Evolutionary conservation across 2,329 filamentous ascomycete species (phyloP).

Genomic region (Zarea fungicola): DNA sequence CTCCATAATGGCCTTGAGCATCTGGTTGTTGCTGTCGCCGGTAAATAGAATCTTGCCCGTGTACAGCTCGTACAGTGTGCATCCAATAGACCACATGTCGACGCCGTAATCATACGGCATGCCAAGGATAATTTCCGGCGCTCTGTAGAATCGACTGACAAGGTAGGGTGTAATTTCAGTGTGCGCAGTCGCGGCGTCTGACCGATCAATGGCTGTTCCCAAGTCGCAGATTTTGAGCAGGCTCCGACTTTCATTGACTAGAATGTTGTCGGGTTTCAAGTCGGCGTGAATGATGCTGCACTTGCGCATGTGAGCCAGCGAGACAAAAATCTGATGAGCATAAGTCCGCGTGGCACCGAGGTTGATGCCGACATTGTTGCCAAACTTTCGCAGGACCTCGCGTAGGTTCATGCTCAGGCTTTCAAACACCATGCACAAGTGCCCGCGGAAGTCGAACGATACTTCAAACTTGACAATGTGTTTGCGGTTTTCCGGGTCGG

Average conservation of each 20-base stretch:
- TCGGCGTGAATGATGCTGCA: constrained; percentile 94
- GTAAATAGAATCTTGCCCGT: constrained; percentile 97
- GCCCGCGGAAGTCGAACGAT: constrained; percentile 88
- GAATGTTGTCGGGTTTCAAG: constrained; percentile 94
- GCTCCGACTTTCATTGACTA: constrained; percentile 80
- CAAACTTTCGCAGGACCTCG: constrained; percentile 92
- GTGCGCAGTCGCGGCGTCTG: constrained; percentile 64
- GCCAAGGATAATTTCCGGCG: constrained; percentile 95
- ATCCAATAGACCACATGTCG: constrained; percentile 97
- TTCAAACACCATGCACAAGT: constrained; percentile 96
- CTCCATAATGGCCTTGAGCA: constrained; percentile 95
- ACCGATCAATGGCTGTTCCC: constrained; percentile 88
- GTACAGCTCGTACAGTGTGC: constrained; percentile 93
- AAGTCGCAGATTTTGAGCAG: constrained; percentile 92
- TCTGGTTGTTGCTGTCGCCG: constrained; percentile 94
- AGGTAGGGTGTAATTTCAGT: constrained; percentile 92
- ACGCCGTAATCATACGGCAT: constrained; percentile 92
- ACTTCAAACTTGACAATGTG: constrained; percentile 86
- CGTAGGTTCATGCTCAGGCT: constrained; percentile 89
- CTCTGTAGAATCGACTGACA: constrained; percentile 94
- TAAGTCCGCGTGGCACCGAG: constrained; percentile 81
- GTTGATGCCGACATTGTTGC: constrained; percentile 89
- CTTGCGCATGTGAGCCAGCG: constrained; percentile 79
- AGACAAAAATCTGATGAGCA: constrained; percentile 90
- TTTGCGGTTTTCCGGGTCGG: constrained; percentile 84